These are phyloP conservation scores for Pezizomycotina sp. DNA, from an alignment of 2,329 filamentous ascomycete genomes.

Conservation along the genomic window DNA sequence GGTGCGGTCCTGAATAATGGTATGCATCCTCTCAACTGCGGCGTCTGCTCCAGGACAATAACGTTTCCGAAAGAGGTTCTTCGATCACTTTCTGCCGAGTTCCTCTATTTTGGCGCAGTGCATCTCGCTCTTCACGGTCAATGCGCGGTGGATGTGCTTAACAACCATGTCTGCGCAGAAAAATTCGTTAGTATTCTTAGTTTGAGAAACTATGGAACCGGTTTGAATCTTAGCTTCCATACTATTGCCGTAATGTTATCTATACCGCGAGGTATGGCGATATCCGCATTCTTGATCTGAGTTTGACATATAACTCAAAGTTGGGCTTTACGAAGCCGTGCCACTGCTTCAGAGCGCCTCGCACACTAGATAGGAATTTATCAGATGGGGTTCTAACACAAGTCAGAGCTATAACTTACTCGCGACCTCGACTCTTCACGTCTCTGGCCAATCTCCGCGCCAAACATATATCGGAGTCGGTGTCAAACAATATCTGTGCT, in stretches of 20 bases:
- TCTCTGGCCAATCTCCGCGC: slow-evolving; percentile 68
- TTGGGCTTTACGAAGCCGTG: slow-evolving; percentile 93
- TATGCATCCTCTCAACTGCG: slow-evolving; percentile 81
- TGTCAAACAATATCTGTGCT: slow-evolving; percentile 74
- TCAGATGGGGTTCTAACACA: neutral
- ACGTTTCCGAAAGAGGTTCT: slow-evolving; percentile 61
- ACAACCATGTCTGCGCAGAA: slow-evolving; percentile 61
- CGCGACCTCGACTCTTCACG: slow-evolving; percentile 71
- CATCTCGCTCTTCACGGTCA: slow-evolving; percentile 67
- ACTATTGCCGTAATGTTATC: slow-evolving; percentile 85
- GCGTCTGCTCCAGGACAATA: slow-evolving; percentile 54
- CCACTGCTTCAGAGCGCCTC: slow-evolving; percentile 97
- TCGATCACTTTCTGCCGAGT: slow-evolving; percentile 51
- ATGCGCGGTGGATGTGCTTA: slow-evolving; percentile 75
- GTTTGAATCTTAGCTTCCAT: no score
- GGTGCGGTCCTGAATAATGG: slow-evolving; percentile 65
- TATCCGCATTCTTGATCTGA: slow-evolving; percentile 75
- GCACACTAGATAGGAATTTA: slow-evolving; percentile 35
- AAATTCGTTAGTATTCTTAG: slow-evolving; percentile 17
- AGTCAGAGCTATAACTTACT: slow-evolving; percentile 29
- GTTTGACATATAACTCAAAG: slow-evolving; percentile 89
- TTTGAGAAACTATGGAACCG: slow-evolving; percentile 23
- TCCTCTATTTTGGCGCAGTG: slow-evolving; percentile 65
- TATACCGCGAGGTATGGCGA: slow-evolving; percentile 87
- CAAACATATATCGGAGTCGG: slow-evolving; percentile 83